Evolutionary conservation across 179 eudicot genomes (phyloP).

Genomic region (Silene coronaria): DNA sequence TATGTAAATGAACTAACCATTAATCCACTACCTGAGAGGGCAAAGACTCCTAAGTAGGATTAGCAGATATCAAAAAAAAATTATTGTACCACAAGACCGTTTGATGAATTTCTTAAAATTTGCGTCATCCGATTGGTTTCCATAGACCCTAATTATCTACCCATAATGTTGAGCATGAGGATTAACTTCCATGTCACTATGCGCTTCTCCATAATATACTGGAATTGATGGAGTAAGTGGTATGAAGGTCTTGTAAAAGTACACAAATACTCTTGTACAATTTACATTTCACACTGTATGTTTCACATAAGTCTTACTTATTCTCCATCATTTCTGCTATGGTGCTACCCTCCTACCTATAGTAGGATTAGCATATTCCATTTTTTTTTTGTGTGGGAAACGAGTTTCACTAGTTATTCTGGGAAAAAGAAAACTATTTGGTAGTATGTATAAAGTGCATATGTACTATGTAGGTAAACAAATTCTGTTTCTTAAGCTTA

Average conservation of each 20-base stretch:
- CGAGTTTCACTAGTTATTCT: neutral
- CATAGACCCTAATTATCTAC: neutral
- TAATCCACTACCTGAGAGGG: too few relatives aligned
- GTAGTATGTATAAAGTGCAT: neutral
- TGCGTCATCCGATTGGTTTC: neutral
- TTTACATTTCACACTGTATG: neutral
- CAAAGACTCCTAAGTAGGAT: too few relatives aligned
- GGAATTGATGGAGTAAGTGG: neutral
- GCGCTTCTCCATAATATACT: neutral
- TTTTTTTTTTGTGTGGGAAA: neutral
- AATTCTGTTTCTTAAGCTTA: neutral
- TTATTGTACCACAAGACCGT: too few relatives aligned
- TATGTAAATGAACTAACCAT: too few relatives aligned
- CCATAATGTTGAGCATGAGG: neutral
- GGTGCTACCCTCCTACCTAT: neutral
- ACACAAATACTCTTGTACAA: neutral
- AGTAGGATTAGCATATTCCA: neutral
- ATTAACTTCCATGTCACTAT: neutral
- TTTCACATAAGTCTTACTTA: neutral
- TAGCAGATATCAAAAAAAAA: too few relatives aligned
- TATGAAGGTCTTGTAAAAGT: neutral
- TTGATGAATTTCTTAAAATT: too few relatives aligned
- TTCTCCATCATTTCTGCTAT: neutral
- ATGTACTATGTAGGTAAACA: neutral
- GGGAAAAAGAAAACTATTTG: neutral